Conservation (phyloP, 2,329 filamentous ascomycete species). For the Pseudophaeomoniella oleicola region DNA sequence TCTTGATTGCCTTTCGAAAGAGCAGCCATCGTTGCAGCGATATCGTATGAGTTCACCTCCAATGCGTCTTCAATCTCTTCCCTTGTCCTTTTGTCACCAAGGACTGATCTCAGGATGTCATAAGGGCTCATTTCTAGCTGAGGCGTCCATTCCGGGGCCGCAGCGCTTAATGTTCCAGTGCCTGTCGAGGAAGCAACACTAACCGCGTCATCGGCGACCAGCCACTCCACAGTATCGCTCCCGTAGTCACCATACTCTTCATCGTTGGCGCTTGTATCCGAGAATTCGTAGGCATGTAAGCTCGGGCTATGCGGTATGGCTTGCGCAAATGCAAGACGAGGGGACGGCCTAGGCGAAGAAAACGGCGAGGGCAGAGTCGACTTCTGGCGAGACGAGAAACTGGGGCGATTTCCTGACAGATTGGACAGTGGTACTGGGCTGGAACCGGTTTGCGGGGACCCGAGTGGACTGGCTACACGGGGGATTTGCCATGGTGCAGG, state of each 20-base stretch:
- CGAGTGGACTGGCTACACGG: slow-evolving; percentile 61
- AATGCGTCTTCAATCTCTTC: slow-evolving; percentile 91
- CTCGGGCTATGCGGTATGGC: slow-evolving; percentile 92
- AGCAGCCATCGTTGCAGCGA: slow-evolving; percentile 78
- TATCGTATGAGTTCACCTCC: slow-evolving; percentile 77
- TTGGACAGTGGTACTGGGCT: slow-evolving; percentile 66
- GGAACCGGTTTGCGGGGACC: slow-evolving; percentile 57
- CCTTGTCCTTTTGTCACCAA: slow-evolving; percentile 76
- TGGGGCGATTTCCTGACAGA: slow-evolving; percentile 56
- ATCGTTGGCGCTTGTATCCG: slow-evolving; percentile 62
- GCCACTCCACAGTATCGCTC: slow-evolving; percentile 91
- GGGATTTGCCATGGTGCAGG: slow-evolving; percentile 82
- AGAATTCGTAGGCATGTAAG: slow-evolving; percentile 91
- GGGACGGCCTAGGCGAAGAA: slow-evolving; percentile 83
- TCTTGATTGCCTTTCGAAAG: slow-evolving; percentile 51
- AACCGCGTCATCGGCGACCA: slow-evolving; percentile 74
- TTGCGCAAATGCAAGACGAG: slow-evolving; percentile 75
- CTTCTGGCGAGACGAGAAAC: slow-evolving; percentile 44
- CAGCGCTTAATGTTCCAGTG: slow-evolving; percentile 52
- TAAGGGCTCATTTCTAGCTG: slow-evolving; percentile 92
- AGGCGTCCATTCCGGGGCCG: slow-evolving; percentile 65
- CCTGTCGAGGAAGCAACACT: slow-evolving; percentile 68
- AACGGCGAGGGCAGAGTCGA: slow-evolving; percentile 53
- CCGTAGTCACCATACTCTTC: slow-evolving; percentile 87
- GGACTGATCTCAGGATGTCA: slow-evolving; percentile 89